These are phyloP conservation scores for Thraustotheca clavata DNA, from an alignment of 352 stramenopile genomes.

Conservation along the genomic window DNA sequence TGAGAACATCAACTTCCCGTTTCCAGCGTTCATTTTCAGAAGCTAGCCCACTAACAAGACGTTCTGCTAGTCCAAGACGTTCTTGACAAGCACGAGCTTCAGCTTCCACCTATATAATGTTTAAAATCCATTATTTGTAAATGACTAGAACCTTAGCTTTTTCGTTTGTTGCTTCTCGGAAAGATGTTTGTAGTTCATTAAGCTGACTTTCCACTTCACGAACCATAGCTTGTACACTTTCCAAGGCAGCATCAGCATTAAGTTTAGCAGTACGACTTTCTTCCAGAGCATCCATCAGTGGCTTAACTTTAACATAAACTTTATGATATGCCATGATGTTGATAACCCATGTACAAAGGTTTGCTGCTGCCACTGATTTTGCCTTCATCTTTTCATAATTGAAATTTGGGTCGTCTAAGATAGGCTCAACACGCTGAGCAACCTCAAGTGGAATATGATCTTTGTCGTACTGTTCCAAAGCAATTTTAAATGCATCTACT, in stretches of 20 bases:
- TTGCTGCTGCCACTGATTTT: conserved; percentile 86
- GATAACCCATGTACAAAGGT: conserved; percentile 90
- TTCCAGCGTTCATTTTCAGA: conserved; percentile 87
- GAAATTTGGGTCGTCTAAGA: conserved; percentile 87
- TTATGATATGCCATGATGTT: conserved; percentile 91
- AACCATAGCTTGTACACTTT: conserved; percentile 71
- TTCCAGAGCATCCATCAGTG: conserved; percentile 89
- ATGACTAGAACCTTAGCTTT: conserved; percentile 57
- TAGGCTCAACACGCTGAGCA: conserved; percentile 74
- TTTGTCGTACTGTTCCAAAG: conserved; percentile 86
- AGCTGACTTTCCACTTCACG: conserved; percentile 77
- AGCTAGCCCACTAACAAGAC: conserved; percentile 80
- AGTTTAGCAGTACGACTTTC: conserved; percentile 62
- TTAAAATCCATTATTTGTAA: background rate
- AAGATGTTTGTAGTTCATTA: conserved; percentile 62
- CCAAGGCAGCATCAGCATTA: conserved; percentile 75
- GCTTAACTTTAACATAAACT: conserved; percentile 91
- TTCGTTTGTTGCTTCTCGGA: conserved; percentile 82
- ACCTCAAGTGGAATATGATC: conserved; percentile 87
- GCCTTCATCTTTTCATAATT: conserved; percentile 92
- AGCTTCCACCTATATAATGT: conserved; percentile 42
- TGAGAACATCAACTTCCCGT: conserved; percentile 77
- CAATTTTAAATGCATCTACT: conserved; percentile 87
- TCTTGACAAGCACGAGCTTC: conserved; percentile 83
- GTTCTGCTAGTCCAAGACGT: conserved; percentile 75